These are phyloP conservation scores for Narthecium ossifragum DNA, from an alignment of 106 monocot genomes.

Conservation along the genomic window DNA sequence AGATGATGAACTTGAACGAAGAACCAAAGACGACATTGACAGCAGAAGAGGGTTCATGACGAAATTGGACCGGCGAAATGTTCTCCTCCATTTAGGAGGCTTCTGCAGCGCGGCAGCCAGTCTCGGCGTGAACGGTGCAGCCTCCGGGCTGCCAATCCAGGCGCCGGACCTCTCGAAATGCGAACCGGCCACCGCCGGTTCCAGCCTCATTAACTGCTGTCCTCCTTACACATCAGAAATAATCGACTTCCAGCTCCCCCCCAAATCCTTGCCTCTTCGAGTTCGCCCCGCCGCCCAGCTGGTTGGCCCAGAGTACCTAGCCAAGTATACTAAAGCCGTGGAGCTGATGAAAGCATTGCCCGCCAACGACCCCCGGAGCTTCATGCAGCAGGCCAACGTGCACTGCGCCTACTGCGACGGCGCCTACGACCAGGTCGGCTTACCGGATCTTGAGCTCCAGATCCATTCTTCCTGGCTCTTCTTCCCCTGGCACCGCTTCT, in stretches of 20 bases:
- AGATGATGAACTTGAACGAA: no score
- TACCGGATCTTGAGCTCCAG: conserved; percentile 2
- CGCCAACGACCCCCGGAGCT: neutral
- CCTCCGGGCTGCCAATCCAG: conserved; percentile 7
- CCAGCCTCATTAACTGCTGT: conserved; percentile 12
- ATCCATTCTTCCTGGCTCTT: conserved; percentile 25
- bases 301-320: neutral
- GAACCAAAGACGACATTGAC: neutral
- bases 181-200: neutral
- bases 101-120: conserved; percentile 1
- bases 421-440: conserved; percentile 6
- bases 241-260: conserved; percentile 8
- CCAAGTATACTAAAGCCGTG: neutral
- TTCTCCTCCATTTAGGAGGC: conserved; percentile 17
- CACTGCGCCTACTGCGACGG: conserved; percentile 3
- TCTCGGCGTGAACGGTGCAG: neutral
- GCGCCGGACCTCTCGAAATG: conserved; percentile 17
- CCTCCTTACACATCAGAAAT: neutral
- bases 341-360: neutral
- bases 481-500: conserved; percentile 36
- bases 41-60: no score
- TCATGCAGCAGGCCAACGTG: neutral
- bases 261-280: neutral
- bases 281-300: neutral
- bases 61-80: conserved; percentile 15